Conservation (phyloP, 2,329 filamentous ascomycete genomes). For the Trichophyton schoenleinii region DNA sequence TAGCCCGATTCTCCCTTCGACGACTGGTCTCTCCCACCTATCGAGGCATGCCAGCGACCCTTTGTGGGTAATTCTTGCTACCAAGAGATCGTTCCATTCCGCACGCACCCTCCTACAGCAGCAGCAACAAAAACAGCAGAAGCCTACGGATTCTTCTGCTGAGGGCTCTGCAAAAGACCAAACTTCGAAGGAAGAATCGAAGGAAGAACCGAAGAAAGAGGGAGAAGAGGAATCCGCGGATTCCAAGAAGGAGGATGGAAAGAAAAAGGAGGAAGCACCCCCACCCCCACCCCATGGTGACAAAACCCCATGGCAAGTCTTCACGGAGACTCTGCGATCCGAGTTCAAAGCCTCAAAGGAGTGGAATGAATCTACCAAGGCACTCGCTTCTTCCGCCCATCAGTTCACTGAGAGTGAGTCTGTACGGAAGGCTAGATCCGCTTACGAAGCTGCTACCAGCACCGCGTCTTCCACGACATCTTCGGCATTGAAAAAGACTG, state of each 20-base stretch:
- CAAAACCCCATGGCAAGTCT: constrained; percentile 98
- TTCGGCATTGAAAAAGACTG: constrained; percentile 72
- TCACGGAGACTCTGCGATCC: constrained; percentile 84
- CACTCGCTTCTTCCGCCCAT: constrained; percentile 74
- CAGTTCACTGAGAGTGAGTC: constrained; percentile 89
- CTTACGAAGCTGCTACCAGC: constrained; percentile 75
- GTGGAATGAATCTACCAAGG: constrained; percentile 98
- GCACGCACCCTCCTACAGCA: constrained; percentile 23
- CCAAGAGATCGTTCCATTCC: constrained; percentile 29
- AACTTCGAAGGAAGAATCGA: constrained; percentile 18
- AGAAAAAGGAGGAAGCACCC: constrained; percentile 50
- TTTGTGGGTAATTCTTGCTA: constrained; percentile 24
- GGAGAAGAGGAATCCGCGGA: constrained; percentile 15
- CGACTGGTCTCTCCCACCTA: constrained; percentile 10
- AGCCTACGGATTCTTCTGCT: not conserved
- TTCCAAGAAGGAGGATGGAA: constrained; percentile 31
- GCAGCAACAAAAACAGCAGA: constrained; percentile 24
- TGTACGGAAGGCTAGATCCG: constrained; percentile 71
- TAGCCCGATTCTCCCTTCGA: constrained; percentile 23
- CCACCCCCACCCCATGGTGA: constrained; percentile 94
- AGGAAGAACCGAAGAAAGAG: constrained; percentile 27
- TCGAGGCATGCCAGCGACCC: not conserved
- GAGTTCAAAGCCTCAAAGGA: constrained; percentile 97
- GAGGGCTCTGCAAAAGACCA: not conserved
- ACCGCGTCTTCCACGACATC: constrained; percentile 68